Percentiles rank a stretch among this genome's conserved stretches.
phyloP scores from a whole-genome alignment of 2,329 filamentous ascomycete species.

The Leptographium wingfieldii region DNA sequence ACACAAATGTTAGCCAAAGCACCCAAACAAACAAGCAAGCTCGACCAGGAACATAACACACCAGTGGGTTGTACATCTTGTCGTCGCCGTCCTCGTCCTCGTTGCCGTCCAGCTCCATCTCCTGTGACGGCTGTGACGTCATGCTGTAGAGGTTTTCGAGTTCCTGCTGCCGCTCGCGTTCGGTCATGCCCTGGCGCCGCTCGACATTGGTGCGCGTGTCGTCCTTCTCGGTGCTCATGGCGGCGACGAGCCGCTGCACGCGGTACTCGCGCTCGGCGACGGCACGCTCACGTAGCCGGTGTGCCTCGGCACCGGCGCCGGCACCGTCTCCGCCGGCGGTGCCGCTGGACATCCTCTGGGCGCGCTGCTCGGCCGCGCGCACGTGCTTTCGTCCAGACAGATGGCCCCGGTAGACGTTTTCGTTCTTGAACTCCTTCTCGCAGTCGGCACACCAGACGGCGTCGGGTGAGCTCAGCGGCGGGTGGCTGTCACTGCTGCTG shows the following conservation, averaged over 20 bases:
- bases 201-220: slow-evolving; percentile 93
- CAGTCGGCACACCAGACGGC: slow-evolving; percentile 85
- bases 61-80: slow-evolving; percentile 85
- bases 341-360: slow-evolving; percentile 26
- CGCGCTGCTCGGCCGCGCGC: slow-evolving; percentile 60
- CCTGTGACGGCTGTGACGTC: slow-evolving; percentile 32
- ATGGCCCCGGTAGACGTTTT: slow-evolving; percentile 87
- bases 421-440: slow-evolving; percentile 88
- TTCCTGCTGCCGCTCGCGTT: slow-evolving; percentile 87
- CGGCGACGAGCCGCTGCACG: slow-evolving; percentile 63
- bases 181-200: slow-evolving; percentile 93
- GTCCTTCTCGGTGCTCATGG: slow-evolving; percentile 76
- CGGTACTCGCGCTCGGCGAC: slow-evolving; percentile 82
- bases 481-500: neutral
- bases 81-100: slow-evolving; percentile 68
- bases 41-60: neutral
- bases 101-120: slow-evolving; percentile 32
- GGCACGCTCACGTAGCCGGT: slow-evolving; percentile 69
- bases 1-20: neutral
- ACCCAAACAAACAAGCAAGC: too few relatives aligned
- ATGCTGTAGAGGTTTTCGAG: slow-evolving; percentile 66
- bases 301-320: slow-evolving; percentile 18
- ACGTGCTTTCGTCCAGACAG: slow-evolving; percentile 86
- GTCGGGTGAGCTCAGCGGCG: slow-evolving; percentile 30
- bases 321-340: slow-evolving; percentile 12